Evolutionary conservation across 2,329 filamentous ascomycete species (phyloP), one percentile per base, ranked within the genome.

Genomic region (Fusarium sp.): DNA sequence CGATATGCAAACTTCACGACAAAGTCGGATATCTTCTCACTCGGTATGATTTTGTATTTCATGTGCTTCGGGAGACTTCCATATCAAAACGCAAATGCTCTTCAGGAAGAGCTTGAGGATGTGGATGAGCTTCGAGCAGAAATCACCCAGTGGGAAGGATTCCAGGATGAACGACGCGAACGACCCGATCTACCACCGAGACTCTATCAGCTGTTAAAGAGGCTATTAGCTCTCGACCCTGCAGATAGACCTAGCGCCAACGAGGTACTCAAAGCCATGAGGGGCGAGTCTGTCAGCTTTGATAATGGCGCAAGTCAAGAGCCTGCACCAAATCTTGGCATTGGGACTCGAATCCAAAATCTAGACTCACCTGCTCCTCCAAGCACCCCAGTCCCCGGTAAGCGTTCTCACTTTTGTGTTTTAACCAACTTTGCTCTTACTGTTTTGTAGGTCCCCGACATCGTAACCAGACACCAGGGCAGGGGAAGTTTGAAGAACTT

Each of bases 31-130:
- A 92, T 99, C n/a, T 99, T 99, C 80, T 98, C 94, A 2, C 84
- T 99, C 0, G 96, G 96, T 51, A 98, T 99, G 95, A 98, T 98
- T 59, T 86, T 99, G 6, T 97, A 98, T 79, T 99, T 99, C 77
- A 92, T 99, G 86, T 99, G 96, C 78, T 99, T 99, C 77, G 93
- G 92, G 3, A 87, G 91, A 48, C 85, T 99, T 13, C 96, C 96
- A 0, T 99, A 98, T 77, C 85, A 82, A 25, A 92, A 91, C 73
- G 93, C 94, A 55, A 95, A 98, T 77, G 86, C 91, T 6, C 85
- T 97, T 24, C 89, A 97, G 64, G 95, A 98, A 79, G 95, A 98
- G 76, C 90, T 94, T 58, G 96, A 99, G 77, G 94, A 98, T 71
- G 85, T 98, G 7, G 94, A 98, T 73, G 84, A 90, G 70, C 85